Evolutionary conservation across 2,329 filamentous ascomycete species (phyloP), one percentile per base, ranked within the genome.

Genomic region (Neofusicoccum ribis): DNA sequence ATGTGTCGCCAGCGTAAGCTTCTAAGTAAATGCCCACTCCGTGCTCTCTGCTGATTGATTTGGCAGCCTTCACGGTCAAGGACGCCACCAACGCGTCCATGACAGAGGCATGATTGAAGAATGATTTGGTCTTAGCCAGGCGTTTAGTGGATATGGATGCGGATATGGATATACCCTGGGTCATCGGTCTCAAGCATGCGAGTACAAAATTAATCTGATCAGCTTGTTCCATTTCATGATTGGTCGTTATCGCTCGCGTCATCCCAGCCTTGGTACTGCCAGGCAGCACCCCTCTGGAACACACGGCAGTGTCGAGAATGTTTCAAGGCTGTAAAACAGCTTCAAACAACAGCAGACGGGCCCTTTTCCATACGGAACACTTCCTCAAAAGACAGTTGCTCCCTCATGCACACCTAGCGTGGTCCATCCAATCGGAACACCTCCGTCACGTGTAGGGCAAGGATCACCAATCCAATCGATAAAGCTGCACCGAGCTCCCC

Each of bases 1-100:
- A 98, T 99, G 95, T 99, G 95, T 76, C 88, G 95, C 70, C 95
- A 98, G 79, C 92, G 92, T 95, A 85, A 71, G 84, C 74, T 62
- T 39, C 17, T 44, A 9, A 43, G 43, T 23, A n/a, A 3, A 8
- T 7, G 39, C 43, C 12, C 8, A 6, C 14, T 27, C 11, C 15
- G 5, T 17, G 14, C 14, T 14, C 37, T 50, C 3, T 11, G 41
- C 63, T 76, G 51, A 76, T 58, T 7, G 23, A 23, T 8, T 5
- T 41, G 5, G 3, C 50, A 78, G 76, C 76, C 4, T 78, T 78
- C 71, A 78, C 77, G 61, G 74, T 73, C 52, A 78, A 78, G 65
- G 74, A 76, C 37, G 71, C 71, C 9, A 50, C 71, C 7, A 63
- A 63, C 39, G 31, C 49, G 39, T 63, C 61, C 17, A 64, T 64